Evolutionary conservation across 345 rosid genomes (phyloP).

Genomic region (Laguncularia racemosa): DNA sequence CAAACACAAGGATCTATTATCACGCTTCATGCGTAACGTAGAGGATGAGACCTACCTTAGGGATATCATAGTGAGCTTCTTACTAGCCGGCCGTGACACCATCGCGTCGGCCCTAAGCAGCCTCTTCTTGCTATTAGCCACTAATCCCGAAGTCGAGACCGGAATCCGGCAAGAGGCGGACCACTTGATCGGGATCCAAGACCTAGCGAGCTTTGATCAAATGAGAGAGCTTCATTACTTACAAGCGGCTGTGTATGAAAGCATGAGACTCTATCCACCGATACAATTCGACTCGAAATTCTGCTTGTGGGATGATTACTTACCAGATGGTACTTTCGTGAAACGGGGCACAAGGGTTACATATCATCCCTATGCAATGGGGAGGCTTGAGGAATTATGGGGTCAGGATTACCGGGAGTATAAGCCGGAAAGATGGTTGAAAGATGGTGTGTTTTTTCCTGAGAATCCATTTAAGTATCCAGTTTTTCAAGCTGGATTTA

Average conservation of each 20-base stretch:
- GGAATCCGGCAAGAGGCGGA: constrained; percentile 29
- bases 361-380: constrained; percentile 81
- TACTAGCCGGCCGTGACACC: constrained; percentile 58
- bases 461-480: constrained; percentile 62
- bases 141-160: constrained; percentile 25
- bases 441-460: constrained; percentile 29
- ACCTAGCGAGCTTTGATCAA: constrained; percentile 25
- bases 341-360: constrained; percentile 62
- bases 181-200: constrained; percentile 21
- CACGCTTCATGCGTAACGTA: constrained; percentile 52
- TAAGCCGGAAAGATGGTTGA: constrained; percentile 75
- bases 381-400: constrained; percentile 61
- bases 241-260: constrained; percentile 38
- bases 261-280: constrained; percentile 52
- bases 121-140: constrained; percentile 39
- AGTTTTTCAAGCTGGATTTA: constrained; percentile 60
- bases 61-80: constrained; percentile 64
- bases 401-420: constrained; percentile 56
- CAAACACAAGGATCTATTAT: constrained; percentile 43
- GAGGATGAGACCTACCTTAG: constrained; percentile 37
- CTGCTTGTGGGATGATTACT: constrained; percentile 24
- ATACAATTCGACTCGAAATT: constrained; percentile 56
- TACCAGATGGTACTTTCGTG: constrained; percentile 50
- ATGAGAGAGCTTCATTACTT: constrained; percentile 30
- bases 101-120: constrained; percentile 48